A percentile compares a stretch with the other conserved stretches of the same genome.
Evolutionary conservation across 176 grass and related monocot species (phyloP).

Genomic region (Cenchrus purpureus): DNA sequence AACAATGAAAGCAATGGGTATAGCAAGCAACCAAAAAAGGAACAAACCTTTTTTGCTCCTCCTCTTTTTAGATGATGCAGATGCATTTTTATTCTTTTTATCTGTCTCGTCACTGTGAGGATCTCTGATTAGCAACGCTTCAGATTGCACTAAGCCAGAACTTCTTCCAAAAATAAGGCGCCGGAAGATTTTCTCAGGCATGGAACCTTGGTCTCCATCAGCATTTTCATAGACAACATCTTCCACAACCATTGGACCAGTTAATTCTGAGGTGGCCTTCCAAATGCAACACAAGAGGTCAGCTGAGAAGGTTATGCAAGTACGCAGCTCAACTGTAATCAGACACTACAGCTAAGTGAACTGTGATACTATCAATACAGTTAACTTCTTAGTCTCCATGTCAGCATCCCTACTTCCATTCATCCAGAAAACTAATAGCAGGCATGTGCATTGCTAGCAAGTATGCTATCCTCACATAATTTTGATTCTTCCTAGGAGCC

Average conservation of each 20-base stretch:
- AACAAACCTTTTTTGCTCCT: conserved; percentile 58
- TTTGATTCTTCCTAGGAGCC: background rate
- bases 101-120: conserved; percentile 30
- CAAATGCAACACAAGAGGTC: conserved; percentile 44
- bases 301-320: conserved; percentile 20
- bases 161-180: conserved; percentile 92
- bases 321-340: background rate
- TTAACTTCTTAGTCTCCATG: background rate
- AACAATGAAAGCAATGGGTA: conserved; percentile 16
- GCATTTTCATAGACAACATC: conserved; percentile 86
- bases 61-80: conserved; percentile 63
- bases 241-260: conserved; percentile 91
- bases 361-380: background rate
- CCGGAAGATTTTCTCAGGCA: conserved; percentile 60
- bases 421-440: conserved; percentile 26
- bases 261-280: conserved; percentile 78
- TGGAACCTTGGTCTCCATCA: conserved; percentile 46
- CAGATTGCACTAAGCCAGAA: conserved; percentile 92
- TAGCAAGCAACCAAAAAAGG: conserved; percentile 14
- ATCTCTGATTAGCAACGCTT: conserved; percentile 74
- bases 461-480: background rate
- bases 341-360: conserved; percentile 19
- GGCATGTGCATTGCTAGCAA: background rate
- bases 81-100: conserved; percentile 50
- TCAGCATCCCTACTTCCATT: conserved; percentile 11